phyloP scores from a whole-genome alignment of 441 rosid genomes.

The Adansonia rubrostipa region DNA sequence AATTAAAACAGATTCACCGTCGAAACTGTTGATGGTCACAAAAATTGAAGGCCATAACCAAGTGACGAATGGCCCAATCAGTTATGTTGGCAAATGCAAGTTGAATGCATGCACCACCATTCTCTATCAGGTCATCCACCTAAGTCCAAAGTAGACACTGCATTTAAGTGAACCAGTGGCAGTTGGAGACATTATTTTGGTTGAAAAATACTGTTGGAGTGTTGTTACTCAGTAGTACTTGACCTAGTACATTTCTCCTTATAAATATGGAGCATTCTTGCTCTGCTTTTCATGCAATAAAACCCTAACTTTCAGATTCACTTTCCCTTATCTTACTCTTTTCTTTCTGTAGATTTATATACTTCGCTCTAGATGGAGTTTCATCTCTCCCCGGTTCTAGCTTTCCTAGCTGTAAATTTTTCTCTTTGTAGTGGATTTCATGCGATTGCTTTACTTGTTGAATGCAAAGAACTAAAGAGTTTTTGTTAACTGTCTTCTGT shows the following conservation, averaged over 20 bases:
- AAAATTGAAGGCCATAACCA: not conserved
- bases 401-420: constrained; percentile 49
- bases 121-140: not conserved
- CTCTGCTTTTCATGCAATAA: constrained; percentile 19
- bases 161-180: constrained; percentile 41
- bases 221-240: not conserved
- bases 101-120: not conserved
- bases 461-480: not conserved
- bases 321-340: constrained; percentile 17
- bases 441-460: constrained; percentile 9
- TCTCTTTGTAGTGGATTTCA: not conserved
- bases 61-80: not conserved
- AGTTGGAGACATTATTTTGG: constrained; percentile 42
- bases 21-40: not conserved
- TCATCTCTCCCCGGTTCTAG: constrained; percentile 34
- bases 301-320: constrained; percentile 6
- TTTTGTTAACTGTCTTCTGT: constrained; percentile 6
- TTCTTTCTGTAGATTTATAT: constrained; percentile 8
- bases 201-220: not conserved
- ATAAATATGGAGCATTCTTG: constrained; percentile 29
- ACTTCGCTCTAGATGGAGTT: constrained; percentile 38
- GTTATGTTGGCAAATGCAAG: not conserved
- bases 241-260: not conserved
- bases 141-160: constrained; percentile 25
- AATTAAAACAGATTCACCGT: not conserved